Evolutionary conservation across 257 asterid species (phyloP), one percentile per base, ranked within the genome.

Genomic region (Solanum chmielewskii): DNA sequence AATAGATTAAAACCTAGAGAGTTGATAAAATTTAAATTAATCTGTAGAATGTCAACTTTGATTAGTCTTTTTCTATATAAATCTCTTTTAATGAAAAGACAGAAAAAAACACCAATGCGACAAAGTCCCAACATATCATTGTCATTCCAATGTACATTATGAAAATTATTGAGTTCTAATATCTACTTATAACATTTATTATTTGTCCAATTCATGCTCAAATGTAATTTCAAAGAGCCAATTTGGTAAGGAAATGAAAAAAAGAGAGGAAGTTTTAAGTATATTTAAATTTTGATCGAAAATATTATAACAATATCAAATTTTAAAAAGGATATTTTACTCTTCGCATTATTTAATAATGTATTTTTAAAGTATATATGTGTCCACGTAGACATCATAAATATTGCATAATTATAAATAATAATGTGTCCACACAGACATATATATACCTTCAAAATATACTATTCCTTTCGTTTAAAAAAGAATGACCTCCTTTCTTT

Each of bases 251-350:
- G 39, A 37, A 37, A 37, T 37, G 7, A 37, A 37, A 5, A 5
- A 37, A 35, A 35, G 1, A 1, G n/a, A 5, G 0, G 31, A 31
- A 31, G 39, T 6, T 1, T 37, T 5, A 37, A 0, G 7, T 37
- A 37, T 37, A 37, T 37, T 37, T 5, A 37, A 37, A 37, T 37
- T 37, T 37, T 37, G 1, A 37, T 1, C 7, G 7, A 37, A 37
- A 1, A 6, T 37, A 5, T 37, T 37, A 0, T 37, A 37, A 0
- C 2, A 37, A 37, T 37, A 37, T 5, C 0, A 0, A 37, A 37
- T 0, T 5, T 6, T 37, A 37, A 37, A 37, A 37, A 6, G 1
- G 7, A 37, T 1, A 37, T 37, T 37, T 37, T 37, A 37, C 0
- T 5, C 0, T 0, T 6, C 1, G 2, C 7, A 6, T 6, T 37